Evolutionary conservation across 306 rosid genomes (phyloP).

Genomic region (Fragaria vesca): DNA sequence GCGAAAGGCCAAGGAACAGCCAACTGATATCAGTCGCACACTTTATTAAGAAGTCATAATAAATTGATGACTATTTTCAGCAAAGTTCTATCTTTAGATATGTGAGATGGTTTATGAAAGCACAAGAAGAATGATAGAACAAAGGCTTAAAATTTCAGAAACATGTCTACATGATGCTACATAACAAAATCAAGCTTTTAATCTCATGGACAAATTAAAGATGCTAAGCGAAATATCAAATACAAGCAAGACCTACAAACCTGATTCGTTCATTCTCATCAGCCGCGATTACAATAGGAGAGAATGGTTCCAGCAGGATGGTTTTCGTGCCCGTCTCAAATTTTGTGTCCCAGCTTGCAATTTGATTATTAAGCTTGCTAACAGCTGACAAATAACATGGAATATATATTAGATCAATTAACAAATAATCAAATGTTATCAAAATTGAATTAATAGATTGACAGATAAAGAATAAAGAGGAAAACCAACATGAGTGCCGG

Average conservation of each 20-base stretch:
- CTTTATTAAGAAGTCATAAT: background rate
- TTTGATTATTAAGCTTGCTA: constrained; percentile 74
- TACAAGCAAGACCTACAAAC: constrained; percentile 33
- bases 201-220: background rate
- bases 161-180: background rate
- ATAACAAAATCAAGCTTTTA: background rate
- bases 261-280: constrained; percentile 95
- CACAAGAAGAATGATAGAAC: background rate
- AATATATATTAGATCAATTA: constrained; percentile 15
- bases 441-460: constrained; percentile 9
- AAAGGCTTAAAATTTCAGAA: background rate
- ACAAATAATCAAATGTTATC: constrained; percentile 2
- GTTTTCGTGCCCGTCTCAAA: constrained; percentile 69
- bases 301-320: constrained; percentile 82
- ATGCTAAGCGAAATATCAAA: background rate
- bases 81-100: background rate
- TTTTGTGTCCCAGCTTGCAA: constrained; percentile 89
- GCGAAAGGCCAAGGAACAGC: background rate
- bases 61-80: background rate
- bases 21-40: background rate
- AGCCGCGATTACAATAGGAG: constrained; percentile 89
- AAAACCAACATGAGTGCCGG: constrained; percentile 78
- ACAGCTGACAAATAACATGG: constrained; percentile 54
- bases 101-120: background rate
- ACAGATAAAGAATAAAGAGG: constrained; percentile 7